phyloP scores from a whole-genome alignment of 441 rosid genomes.

The Theobroma grandiflorum region DNA sequence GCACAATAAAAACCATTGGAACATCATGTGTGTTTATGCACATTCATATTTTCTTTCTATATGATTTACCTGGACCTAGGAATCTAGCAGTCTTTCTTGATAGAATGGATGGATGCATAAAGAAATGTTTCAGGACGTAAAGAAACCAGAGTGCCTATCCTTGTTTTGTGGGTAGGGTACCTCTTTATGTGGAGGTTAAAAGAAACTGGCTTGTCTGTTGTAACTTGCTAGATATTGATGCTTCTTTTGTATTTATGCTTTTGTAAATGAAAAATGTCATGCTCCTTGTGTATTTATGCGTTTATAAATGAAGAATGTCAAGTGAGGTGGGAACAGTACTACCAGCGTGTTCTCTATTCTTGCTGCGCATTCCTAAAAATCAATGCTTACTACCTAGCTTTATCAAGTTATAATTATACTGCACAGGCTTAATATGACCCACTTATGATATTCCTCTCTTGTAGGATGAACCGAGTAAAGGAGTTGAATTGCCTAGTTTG shows the following conservation, averaged over 20 bases:
- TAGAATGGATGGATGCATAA: not conserved
- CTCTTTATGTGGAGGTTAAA: not conserved
- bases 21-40: not conserved
- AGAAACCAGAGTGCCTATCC: not conserved
- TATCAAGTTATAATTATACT: not conserved
- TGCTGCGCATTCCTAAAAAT: not conserved
- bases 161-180: not conserved
- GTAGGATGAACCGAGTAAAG: slow-evolving; percentile 19
- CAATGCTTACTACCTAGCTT: not conserved
- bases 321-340: not conserved
- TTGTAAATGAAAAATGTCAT: not conserved
- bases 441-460: not conserved
- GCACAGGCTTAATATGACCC: slow-evolving; percentile 10
- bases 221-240: not conserved
- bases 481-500: slow-evolving; percentile 12
- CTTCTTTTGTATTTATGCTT: not conserved
- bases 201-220: slow-evolving; percentile 10
- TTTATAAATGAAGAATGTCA: not conserved
- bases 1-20: not conserved
- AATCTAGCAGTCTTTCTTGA: slow-evolving; percentile 8
- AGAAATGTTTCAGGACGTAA: not conserved
- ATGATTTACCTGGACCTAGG: not conserved
- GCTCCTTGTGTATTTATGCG: not conserved
- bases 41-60: not conserved
- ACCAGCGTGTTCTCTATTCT: slow-evolving; percentile 19